Evolutionary conservation across 352 stramenopile genomes (phyloP), one percentile per base, ranked within the genome.

Genomic region (Globisporangium canariense): DNA sequence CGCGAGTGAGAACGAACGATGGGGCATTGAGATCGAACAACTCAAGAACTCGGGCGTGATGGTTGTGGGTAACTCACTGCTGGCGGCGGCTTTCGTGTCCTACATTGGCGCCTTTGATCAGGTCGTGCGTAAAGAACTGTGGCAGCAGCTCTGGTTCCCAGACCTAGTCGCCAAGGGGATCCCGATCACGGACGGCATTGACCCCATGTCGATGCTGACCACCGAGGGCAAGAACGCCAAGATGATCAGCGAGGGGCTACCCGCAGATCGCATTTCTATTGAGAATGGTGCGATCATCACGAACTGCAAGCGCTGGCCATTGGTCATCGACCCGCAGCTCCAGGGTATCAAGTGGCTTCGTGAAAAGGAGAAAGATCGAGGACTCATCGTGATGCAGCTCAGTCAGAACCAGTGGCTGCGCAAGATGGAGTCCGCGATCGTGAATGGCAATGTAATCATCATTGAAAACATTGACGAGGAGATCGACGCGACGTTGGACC

Each of bases 301-400:
- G 34, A 98, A 96, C 56, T 99, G 94, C 73, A 98, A 98, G 70
- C 89, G 97, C 6, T 99, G 97, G 97, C 97, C 96, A 13, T 70
- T 99, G 28, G 91, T 99, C 45, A 99, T 99, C 58, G 97, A 99
- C 70, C 97, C 97, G 60, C 97, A 99, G 71, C 71, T 97, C 18
- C 97, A 99, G 76, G 97, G 95, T 6, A 99, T 99, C 77, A 99
- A 99, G 69, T 99, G 97, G 97, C 88, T 99, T 16, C 86, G 88
- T 46, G 86, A 94, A 58, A 98, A 98, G 64, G 94, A 98, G 70
- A 96, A 98, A 65, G 86, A 93, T 50, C 86, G 93, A 20, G 81
- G 93, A 0, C 71, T 99, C 0, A 72, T 96, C 16, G 93, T 98
- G 47, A 86, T 99, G 67, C 96, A 99, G 60, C 65, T 99, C 20